Conservation (phyloP, 305 asterid species). For the Solanum hybrid region DNA sequence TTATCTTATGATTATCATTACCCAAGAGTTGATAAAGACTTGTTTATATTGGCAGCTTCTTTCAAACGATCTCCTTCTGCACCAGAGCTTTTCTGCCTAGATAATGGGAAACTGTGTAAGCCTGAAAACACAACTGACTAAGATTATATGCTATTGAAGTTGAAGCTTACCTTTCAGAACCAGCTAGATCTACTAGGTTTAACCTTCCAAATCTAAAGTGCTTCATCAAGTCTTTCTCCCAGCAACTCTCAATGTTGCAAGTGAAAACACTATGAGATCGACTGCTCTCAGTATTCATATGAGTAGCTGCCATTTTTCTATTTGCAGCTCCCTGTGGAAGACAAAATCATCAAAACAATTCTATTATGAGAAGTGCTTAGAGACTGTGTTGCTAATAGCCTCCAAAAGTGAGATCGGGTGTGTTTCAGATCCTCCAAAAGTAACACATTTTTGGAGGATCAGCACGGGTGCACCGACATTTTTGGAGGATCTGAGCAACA, state of each 20-base stretch:
- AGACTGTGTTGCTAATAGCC: not conserved
- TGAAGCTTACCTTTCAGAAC: slow-evolving; percentile 65
- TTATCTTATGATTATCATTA: slow-evolving; percentile 21
- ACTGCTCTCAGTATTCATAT: slow-evolving; percentile 82
- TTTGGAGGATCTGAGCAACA: not conserved
- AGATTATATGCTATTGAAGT: not conserved
- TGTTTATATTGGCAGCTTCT: slow-evolving; percentile 86
- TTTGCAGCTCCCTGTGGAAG: slow-evolving; percentile 63
- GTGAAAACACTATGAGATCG: slow-evolving; percentile 91
- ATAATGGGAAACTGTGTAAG: slow-evolving; percentile 11
- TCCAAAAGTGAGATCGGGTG: not conserved
- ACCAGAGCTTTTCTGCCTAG: slow-evolving; percentile 81
- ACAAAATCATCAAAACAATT: slow-evolving; percentile 17
- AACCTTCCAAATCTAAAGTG: slow-evolving; percentile 73
- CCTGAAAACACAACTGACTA: not conserved
- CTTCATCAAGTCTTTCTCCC: slow-evolving; percentile 78
- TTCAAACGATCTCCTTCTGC: slow-evolving; percentile 86
- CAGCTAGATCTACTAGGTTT: slow-evolving; percentile 84
- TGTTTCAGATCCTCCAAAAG: not conserved
- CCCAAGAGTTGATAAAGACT: slow-evolving; percentile 85
- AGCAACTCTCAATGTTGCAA: slow-evolving; percentile 62
- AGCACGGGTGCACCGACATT: not conserved
- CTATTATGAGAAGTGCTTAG: not conserved
- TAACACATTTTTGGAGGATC: not conserved
- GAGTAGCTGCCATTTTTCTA: slow-evolving; percentile 74